Base-by-base conservation (phyloP, 345 rosid species). In the Microthlaspi erraticum region DNA sequence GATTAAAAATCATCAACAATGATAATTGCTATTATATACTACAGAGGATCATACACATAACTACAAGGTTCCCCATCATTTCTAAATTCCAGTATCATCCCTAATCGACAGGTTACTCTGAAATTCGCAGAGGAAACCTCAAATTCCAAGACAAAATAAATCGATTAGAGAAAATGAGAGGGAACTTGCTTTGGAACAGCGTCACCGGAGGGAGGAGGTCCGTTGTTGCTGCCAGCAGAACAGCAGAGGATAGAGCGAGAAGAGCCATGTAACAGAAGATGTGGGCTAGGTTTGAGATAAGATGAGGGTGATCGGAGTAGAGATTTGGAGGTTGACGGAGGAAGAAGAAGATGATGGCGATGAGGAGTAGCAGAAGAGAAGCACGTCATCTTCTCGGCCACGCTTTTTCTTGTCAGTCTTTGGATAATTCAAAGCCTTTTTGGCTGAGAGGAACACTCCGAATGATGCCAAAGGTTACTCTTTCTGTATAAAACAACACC, bases 191-290 rank as follows among this genome's bases (percentile, higher is more conserved):
- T 87, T 37, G 86, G 73, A 57, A 38, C 45, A 73, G 78, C 68
- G 61, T 85, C 92, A 10, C 66, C 82, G 64, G 92, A 33, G 65
- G 85, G 77, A 68, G 83, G 75, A 77, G 79, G 60, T n/a, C 62
- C 37, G 68, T 51, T 65, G 69, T 38, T 71, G 79, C 73, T 66
- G 48, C 70, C 56, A 38, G 74, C 68, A 16, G 90, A 78, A 26
- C 83, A 76, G 60, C 81, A 75, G 75, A 49, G 52, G 73, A 57
- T 50, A 70, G 14, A 68, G 52, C 70, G 65, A 42, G 64, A 66
- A 4, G 78, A 16, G 51, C 52, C 74, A 69, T 75, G 63, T 45
- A 75, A 37, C 68, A 72, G 64, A 31, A 20, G 74, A 16, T 52
- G 55, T 52, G 70, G 42, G 73, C 18, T 38, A 66, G 62, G 77